Conservation (phyloP, 2,329 filamentous ascomycete species). For the Claviceps humidiphila region DNA sequence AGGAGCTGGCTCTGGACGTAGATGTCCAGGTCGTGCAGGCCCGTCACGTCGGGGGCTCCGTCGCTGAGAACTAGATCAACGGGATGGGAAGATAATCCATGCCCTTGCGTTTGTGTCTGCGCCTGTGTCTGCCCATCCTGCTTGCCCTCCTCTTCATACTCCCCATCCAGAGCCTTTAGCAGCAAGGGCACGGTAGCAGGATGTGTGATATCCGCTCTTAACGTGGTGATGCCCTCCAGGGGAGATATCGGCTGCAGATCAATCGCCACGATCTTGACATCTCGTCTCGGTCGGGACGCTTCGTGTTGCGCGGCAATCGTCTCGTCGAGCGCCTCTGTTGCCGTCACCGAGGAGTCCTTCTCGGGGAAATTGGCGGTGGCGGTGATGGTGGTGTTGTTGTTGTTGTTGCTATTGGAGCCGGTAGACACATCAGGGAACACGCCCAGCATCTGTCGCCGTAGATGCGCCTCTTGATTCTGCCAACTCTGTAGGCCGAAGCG, state of each 20-base stretch:
- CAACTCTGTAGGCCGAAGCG: conserved; percentile 75
- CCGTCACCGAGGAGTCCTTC: background rate
- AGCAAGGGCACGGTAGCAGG: conserved; percentile 87
- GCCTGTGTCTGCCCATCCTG: conserved; percentile 17
- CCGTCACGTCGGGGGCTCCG: conserved; percentile 91
- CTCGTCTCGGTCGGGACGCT: conserved; percentile 35
- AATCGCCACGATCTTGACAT: conserved; percentile 90
- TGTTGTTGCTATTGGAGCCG: background rate
- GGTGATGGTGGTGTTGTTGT: no score
- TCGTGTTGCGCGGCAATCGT: background rate
- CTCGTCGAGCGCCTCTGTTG: background rate
- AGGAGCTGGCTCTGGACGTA: conserved; percentile 95
- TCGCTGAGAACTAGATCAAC: conserved; percentile 94
- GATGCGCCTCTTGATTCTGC: conserved; percentile 66
- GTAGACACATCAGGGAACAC: conserved; percentile 25
- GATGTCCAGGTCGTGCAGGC: conserved; percentile 92
- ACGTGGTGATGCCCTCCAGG: conserved; percentile 78
- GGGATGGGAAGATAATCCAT: conserved; percentile 44
- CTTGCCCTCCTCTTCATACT: conserved; percentile 33
- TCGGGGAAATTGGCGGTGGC: no score
- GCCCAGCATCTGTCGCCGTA: conserved; percentile 47
- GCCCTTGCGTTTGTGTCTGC: conserved; percentile 16
- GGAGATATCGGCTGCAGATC: conserved; percentile 94
- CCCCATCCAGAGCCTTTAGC: conserved; percentile 68
- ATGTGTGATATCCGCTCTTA: conserved; percentile 94